Percentiles rank a stretch among this genome's conserved stretches.
phyloP scores from a whole-genome alignment of 2,329 filamentous ascomycete species.

The Penicillium sp. region DNA sequence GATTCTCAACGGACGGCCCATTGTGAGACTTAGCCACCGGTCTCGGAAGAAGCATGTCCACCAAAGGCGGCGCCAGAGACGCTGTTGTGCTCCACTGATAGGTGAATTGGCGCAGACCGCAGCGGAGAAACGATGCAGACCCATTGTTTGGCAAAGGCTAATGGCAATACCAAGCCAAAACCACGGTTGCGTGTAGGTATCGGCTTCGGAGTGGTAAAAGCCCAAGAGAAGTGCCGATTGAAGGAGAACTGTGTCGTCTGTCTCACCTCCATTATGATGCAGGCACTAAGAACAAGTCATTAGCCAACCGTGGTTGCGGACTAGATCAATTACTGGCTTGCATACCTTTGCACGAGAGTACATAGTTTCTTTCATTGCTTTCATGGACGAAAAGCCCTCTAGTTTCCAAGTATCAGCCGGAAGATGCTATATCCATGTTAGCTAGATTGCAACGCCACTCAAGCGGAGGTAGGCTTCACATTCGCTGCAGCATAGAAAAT shows the following conservation, averaged over 20 bases:
- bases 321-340: slow-evolving; percentile 15
- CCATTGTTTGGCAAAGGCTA: slow-evolving; percentile 44
- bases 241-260: slow-evolving; percentile 32
- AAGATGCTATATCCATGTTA: slow-evolving; percentile 24
- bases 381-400: slow-evolving; percentile 35
- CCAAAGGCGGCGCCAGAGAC: slow-evolving; percentile 43
- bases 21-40: slow-evolving; percentile 40
- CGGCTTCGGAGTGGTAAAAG: slow-evolving; percentile 44
- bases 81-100: slow-evolving; percentile 22
- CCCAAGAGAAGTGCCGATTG: slow-evolving; percentile 45
- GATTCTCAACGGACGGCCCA: slow-evolving; percentile 43
- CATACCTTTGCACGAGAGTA: slow-evolving; percentile 39
- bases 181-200: slow-evolving; percentile 46
- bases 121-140: slow-evolving; percentile 39
- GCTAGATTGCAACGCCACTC: not conserved
- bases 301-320: not conserved
- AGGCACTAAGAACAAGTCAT: not conserved
- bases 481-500: slow-evolving; percentile 40
- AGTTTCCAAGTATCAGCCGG: slow-evolving; percentile 20
- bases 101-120: slow-evolving; percentile 13
- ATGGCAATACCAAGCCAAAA: slow-evolving; percentile 50
- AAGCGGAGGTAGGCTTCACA: slow-evolving; percentile 16
- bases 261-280: slow-evolving; percentile 4
- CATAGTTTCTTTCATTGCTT: slow-evolving; percentile 38
- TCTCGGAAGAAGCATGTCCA: slow-evolving; percentile 44